A percentile compares a stretch with the other conserved stretches of the same genome.
These are phyloP conservation scores for Fusarium algeriense DNA, from an alignment of 2,329 filamentous ascomycete genomes.

Conservation along the genomic window DNA sequence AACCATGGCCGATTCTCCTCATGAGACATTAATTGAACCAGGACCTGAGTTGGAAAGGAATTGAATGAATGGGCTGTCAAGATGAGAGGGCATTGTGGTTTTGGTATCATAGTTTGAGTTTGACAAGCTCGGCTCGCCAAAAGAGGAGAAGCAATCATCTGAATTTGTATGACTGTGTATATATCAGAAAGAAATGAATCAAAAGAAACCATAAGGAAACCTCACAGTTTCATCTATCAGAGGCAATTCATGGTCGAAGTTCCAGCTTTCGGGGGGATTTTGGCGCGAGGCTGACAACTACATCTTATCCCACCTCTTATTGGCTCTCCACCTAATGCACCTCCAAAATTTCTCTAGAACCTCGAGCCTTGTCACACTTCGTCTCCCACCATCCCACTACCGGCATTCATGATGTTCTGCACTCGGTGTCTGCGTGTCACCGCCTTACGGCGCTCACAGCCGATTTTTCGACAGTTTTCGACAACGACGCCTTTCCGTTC, in stretches of 20 bases:
- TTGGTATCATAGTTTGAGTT: constrained; percentile 38
- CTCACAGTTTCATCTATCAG: background rate
- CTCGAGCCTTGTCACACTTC: constrained; percentile 42
- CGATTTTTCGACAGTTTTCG: constrained; percentile 56
- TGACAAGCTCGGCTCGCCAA: constrained; percentile 35
- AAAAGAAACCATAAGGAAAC: constrained; percentile 31
- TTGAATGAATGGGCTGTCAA: constrained; percentile 32
- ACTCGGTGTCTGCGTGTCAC: constrained; percentile 63
- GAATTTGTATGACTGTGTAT: constrained; percentile 52
- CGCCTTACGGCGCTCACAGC: constrained; percentile 49
- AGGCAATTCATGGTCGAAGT: constrained; percentile 5
- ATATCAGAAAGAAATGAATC: constrained; percentile 50
- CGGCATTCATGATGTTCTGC: constrained; percentile 56
- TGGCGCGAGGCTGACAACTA: constrained; percentile 48
- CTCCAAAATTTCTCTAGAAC: constrained; percentile 49
- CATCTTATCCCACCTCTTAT: constrained; percentile 39
- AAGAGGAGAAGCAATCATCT: constrained; percentile 38
- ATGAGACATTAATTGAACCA: constrained; percentile 31
- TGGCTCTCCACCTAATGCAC: constrained; percentile 43
- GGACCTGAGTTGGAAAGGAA: constrained; percentile 11
- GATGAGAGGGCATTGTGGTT: constrained; percentile 38
- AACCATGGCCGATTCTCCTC: constrained; percentile 53
- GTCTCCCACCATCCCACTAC: constrained; percentile 44
- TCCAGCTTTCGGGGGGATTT: constrained; percentile 9
- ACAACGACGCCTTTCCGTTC: constrained; percentile 53